Evolutionary conservation across 208 protist genomes (phyloP), one percentile per base, ranked within the genome.

Genomic region (Leishmania martiniquensis): DNA sequence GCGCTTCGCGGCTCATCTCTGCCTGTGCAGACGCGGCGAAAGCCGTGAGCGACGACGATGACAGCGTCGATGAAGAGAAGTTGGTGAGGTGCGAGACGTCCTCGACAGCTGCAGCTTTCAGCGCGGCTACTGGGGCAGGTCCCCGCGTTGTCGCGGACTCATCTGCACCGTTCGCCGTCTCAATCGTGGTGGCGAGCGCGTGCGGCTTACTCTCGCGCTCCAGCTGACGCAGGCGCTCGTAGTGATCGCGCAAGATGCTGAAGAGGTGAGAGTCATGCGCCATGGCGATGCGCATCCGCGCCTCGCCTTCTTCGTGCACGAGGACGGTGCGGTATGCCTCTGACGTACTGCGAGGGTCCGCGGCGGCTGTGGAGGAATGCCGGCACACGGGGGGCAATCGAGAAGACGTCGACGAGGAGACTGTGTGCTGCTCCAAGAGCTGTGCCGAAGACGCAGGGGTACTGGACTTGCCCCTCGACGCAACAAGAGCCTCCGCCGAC

Each of bases 271-370:
- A 57, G 68, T 20, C 22, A 6, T 57, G 47, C 45, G 42, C 32
- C 47, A 57, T 51, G 49, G 57, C 49, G 68, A 72, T 72, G 32
- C n/a, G 47, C n/a, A 72, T 44, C 49, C 68, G 68, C 3, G 47
- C 68, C n/a, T 72, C 68, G 29, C 47, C 47, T 39, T 72, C 68
- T 57, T 72, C 49, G 44, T 57, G 32, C 29, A 32, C 3, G 47
- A 72, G 68, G 47, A 47, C 29, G 37, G 68, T 44, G 29, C 49
- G 25, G 47, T 29, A n/a, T 39, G 9, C 49, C 29, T 72, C n/a
- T 25, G 29, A 54, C 15, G 17, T n/a, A 42, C n/a, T 7, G 1
- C 29, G 47, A 42, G 29, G 45, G n/a, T 2, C 25, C 32, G 47
- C 10, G 29, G n/a, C 47, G 4, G 37, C 37, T 68, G 34, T 37